Base-by-base conservation (phyloP, 495 filamentous ascomycete genomes). In the Xylaria acuta region DNA sequence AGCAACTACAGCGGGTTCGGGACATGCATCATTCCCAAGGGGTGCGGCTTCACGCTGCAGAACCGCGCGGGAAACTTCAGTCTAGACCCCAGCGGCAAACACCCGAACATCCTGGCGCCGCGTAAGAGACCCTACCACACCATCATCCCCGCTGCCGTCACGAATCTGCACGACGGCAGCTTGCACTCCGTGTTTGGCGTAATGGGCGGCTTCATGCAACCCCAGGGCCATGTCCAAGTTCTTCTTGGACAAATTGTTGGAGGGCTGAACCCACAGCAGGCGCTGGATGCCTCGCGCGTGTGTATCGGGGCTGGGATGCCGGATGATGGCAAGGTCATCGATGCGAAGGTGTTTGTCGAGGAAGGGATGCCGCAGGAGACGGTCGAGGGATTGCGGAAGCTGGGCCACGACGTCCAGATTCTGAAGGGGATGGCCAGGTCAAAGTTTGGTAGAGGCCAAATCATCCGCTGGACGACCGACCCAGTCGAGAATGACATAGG, bases 201-300 rank as follows among this genome's bases (percentile, higher is more conserved):
- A 62, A 98, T 98, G 96, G 96, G 96, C 72, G 96, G 96, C 41
- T 97, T 95, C 82, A 98, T 99, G 97, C 96, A 99, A 84, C 96
- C 96, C 0, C 96, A 98, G 84, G 96, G 96, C 12, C 96, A 99
- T 77, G 93, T 98, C 18, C 96, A 99, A 81, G 94, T 98, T 3
- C 82, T 99, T 64, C 86, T 98, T 9, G 97, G 97, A 70, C 93
- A 97, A 89, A 80, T 97, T 4, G 90, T 92, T 0, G 97, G 96
- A 79, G 89, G 90, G n/a, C 86, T 92, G 75, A 91, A 88, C 68
- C 94, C 94, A 38, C 96, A 99, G 84, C 90, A 92, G 41, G 95
- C 97, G 56, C 85, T 99, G 3, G 96, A 99, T 78, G 90, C 96
- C 40, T 95, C 97, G 45, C 85, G 96, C 12, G 85, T 98, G 51